phyloP scores from a whole-genome alignment of 805 yeast genomes.

The Candida vartiovaarae region DNA sequence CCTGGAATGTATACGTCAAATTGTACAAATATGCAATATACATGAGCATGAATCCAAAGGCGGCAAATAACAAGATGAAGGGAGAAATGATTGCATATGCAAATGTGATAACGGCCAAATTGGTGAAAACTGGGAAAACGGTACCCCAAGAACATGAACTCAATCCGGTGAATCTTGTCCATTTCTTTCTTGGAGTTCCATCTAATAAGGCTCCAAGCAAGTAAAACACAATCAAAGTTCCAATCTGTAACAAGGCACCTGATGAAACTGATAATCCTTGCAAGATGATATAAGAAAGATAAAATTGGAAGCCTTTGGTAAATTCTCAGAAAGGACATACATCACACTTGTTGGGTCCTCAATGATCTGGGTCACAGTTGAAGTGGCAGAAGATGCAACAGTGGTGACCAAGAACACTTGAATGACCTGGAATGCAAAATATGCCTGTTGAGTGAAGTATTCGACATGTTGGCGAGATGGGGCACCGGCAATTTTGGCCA shows the following conservation, averaged over 20 bases:
- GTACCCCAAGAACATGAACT: slow-evolving; percentile 65
- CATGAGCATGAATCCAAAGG: slow-evolving; percentile 60
- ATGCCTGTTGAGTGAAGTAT: slow-evolving; percentile 57
- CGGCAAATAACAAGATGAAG: slow-evolving; percentile 66
- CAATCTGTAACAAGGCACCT: slow-evolving; percentile 57
- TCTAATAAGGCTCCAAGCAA: slow-evolving; percentile 52
- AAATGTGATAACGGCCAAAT: slow-evolving; percentile 60
- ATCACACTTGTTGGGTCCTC: slow-evolving; percentile 53
- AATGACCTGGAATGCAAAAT: slow-evolving; percentile 62
- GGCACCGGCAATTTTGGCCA: slow-evolving; percentile 57
- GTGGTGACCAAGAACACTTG: slow-evolving; percentile 70
- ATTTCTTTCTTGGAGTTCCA: slow-evolving; percentile 60
- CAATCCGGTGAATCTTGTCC: slow-evolving; percentile 48
- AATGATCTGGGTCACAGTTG: slow-evolving; percentile 56
- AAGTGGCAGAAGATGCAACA: slow-evolving; percentile 62
- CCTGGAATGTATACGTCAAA: slow-evolving; percentile 60
- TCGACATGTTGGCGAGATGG: slow-evolving; percentile 53
- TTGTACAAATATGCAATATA: slow-evolving; percentile 78
- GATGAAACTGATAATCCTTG: slow-evolving; percentile 65
- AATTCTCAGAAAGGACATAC: slow-evolving; percentile 52
- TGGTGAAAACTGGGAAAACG: slow-evolving; percentile 66
- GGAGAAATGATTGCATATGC: slow-evolving; percentile 77
- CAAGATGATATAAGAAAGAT: slow-evolving; percentile 56
- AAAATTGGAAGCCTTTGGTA: slow-evolving; percentile 71
- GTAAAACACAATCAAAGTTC: slow-evolving; percentile 51